A percentile compares a stretch with the other conserved stretches of the same genome.
phyloP scores from a whole-genome alignment of 1,139 yeast genomes.

The Candida gigantensis region DNA sequence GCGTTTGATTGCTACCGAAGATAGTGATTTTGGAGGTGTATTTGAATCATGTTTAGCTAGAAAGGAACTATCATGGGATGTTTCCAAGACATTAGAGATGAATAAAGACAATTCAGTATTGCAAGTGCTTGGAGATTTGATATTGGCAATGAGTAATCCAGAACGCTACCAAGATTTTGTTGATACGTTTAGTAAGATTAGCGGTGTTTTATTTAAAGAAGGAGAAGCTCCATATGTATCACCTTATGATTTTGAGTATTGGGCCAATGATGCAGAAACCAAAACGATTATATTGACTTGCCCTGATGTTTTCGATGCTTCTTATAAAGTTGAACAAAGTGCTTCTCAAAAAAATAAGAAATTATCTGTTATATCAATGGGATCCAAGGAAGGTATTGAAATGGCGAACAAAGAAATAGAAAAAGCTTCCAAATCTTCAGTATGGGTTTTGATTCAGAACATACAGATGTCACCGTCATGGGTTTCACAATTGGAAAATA shows the following conservation, averaged over 20 bases:
- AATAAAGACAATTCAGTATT: slow-evolving; percentile 23
- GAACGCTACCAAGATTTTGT: slow-evolving; percentile 12
- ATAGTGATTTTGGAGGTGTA: slow-evolving; percentile 1
- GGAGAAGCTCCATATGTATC: slow-evolving; percentile 11
- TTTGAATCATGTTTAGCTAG: slow-evolving; percentile 13
- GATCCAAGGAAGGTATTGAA: slow-evolving; percentile 66
- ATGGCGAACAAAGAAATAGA: slow-evolving; percentile 58
- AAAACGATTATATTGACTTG: slow-evolving; percentile 57
- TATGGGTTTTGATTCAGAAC: slow-evolving; percentile 78
- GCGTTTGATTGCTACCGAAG: slow-evolving; percentile 4
- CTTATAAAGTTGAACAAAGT: slow-evolving; percentile 50
- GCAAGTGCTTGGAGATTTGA: slow-evolving; percentile 12
- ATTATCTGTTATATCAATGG: slow-evolving; percentile 63
- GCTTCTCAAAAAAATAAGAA: slow-evolving; percentile 29
- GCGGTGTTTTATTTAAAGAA: slow-evolving; percentile 9
- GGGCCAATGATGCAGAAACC: slow-evolving; percentile 16
- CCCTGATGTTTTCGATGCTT: slow-evolving; percentile 67
- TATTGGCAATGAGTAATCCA: slow-evolving; percentile 9
- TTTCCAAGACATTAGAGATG: slow-evolving; percentile 8
- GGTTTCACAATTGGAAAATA: slow-evolving; percentile 56
- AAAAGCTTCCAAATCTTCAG: slow-evolving; percentile 45
- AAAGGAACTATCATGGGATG: slow-evolving; percentile 7
- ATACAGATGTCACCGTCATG: slow-evolving; percentile 70
- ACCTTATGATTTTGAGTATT: slow-evolving; percentile 21
- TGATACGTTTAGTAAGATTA: slow-evolving; percentile 15